Conservation (phyloP, 1,139 yeast species). For the Nakaseomyces delphensis region DNA sequence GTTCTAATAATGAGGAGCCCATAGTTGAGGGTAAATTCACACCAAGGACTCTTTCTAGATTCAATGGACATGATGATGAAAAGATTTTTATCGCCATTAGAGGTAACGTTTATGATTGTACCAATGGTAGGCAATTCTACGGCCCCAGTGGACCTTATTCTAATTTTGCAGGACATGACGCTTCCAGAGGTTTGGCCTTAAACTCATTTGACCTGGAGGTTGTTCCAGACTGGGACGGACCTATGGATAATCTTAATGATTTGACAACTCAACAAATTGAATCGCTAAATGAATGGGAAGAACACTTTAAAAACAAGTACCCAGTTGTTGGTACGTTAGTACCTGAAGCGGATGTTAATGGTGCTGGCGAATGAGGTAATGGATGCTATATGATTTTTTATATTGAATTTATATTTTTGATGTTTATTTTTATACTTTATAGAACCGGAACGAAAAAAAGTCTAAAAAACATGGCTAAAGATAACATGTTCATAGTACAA, state of each 20-base stretch:
- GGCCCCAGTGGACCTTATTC: slow-evolving; percentile 97
- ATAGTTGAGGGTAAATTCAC: slow-evolving; percentile 73
- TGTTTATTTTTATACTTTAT: not conserved
- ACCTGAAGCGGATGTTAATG: slow-evolving; percentile 30
- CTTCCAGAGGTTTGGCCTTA: slow-evolving; percentile 84
- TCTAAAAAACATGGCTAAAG: too few relatives aligned
- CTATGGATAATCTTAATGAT: slow-evolving; percentile 63
- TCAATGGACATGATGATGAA: slow-evolving; percentile 71
- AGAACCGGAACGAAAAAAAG: too few relatives aligned
- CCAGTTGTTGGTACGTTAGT: slow-evolving; percentile 56
- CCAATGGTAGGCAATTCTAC: slow-evolving; percentile 73
- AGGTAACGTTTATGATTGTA: slow-evolving; percentile 81
- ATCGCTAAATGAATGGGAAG: slow-evolving; percentile 77
- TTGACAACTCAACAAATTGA: slow-evolving; percentile 54
- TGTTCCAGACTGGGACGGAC: slow-evolving; percentile 52
- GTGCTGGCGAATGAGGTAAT: not conserved
- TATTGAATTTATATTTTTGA: too few relatives aligned
- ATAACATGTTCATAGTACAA: too few relatives aligned
- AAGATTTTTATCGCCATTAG: slow-evolving; percentile 74
- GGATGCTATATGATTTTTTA: not conserved
- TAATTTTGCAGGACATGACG: slow-evolving; percentile 95
- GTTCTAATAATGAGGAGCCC: slow-evolving; percentile 37
- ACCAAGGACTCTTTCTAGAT: slow-evolving; percentile 62
- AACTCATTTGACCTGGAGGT: slow-evolving; percentile 71
- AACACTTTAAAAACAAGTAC: slow-evolving; percentile 72